Base-by-base conservation (phyloP, 1,284 basidiomycete species). In the Calocybe gambosa region DNA sequence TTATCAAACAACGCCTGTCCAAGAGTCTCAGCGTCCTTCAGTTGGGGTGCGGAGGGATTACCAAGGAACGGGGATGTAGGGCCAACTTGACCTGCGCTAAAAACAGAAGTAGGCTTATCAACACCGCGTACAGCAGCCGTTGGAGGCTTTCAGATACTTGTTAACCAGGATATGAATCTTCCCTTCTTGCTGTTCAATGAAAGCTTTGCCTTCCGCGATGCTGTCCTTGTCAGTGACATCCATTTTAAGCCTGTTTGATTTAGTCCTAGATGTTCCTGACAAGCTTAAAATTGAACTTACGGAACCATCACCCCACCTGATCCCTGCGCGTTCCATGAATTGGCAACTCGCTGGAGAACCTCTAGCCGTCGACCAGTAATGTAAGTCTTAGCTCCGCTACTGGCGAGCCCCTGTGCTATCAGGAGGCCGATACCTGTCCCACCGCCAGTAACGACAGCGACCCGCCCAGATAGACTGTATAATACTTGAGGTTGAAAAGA, bases 361-460 rank as follows among this genome's bases (percentile, higher is more conserved):
- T 82, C 76, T 38, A 72, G 62, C 41, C 86, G 73, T 39, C 87
- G 70, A 8, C 84, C 82, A 1, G 78, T 79, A 55, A 93, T 85
- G 61, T 92, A 93, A 12, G 92, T 89, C 53, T 81, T 85, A 12
- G 89, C 87, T 1, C 88, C 87, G 55, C 82, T 85, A 18, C 78
- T 76, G 8, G 86, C 85, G 12, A 93, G 71, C 3, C 84, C 86
- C 45, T 75, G 71, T 4, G 88, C 72, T 47, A 89, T 88, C 78
- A 85, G 84, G 50, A 82, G 63, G 39, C 84, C 82, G 50, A 91
- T 90, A 1, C 89, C 89, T 0, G 85, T 87, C 19, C 84, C 88
- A 4, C 88, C 89, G 36, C 89, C 88, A 0, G 88, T 86, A 25
- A 90, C 82, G 26, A 91, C 63, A 5, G 86, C 85, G 15, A 89